Evolutionary conservation across 106 monocot genomes (phyloP).

Genomic region (Iris macrosiphon): DNA sequence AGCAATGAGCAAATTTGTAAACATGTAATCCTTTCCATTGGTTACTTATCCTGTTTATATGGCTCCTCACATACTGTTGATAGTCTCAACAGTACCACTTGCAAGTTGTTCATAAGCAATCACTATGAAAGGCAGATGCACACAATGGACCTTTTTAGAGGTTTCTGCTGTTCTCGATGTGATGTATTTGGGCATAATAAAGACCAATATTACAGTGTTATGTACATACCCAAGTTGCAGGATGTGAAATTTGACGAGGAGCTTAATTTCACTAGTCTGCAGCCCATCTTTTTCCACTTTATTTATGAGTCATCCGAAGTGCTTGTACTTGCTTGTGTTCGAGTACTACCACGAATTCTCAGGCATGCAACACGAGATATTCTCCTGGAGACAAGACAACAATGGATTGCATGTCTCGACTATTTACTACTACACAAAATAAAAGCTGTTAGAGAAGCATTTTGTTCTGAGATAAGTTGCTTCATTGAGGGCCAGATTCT

Average conservation of each 20-base stretch:
- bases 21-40: conserved; percentile 48
- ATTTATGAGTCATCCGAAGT: conserved; percentile 52
- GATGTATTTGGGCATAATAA: conserved; percentile 25
- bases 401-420: conserved; percentile 77
- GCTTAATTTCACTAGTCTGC: conserved; percentile 23
- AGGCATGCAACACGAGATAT: conserved; percentile 39
- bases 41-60: conserved; percentile 82
- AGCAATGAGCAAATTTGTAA: conserved; percentile 28
- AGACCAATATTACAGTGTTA: conserved; percentile 5
- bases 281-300: conserved; percentile 58
- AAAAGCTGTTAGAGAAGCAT: conserved; percentile 79
- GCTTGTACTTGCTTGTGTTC: conserved; percentile 36
- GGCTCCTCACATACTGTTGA: conserved; percentile 23
- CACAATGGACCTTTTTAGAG: conserved; percentile 55
- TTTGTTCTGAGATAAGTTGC: conserved; percentile 51
- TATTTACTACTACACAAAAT: conserved; percentile 58
- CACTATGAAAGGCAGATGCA: conserved; percentile 20
- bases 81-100: conserved; percentile 21
- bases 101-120: conserved; percentile 51
- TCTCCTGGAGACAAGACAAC: conserved; percentile 32
- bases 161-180: conserved; percentile 81
- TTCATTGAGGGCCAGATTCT: conserved; percentile 52
- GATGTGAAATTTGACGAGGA: conserved; percentile 8
- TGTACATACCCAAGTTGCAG: conserved; percentile 28
- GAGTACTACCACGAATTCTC: conserved; percentile 62